Base-by-base conservation (phyloP, 1,284 basidiomycete species). In the Ganoderma resinaceum region DNA sequence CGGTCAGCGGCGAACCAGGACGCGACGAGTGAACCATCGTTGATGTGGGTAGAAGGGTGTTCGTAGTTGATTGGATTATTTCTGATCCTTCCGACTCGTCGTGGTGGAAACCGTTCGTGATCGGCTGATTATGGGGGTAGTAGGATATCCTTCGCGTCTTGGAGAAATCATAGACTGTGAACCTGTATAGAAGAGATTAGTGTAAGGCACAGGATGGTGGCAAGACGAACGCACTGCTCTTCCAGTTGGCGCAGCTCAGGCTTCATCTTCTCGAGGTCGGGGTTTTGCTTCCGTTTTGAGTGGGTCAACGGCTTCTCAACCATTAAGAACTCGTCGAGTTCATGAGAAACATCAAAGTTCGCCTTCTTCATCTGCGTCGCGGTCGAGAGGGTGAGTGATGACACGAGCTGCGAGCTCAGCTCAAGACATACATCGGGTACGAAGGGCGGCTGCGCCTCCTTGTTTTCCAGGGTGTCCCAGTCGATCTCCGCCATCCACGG, bases 251-350 rank as follows among this genome's bases (percentile, higher is more conserved):
- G 87, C 80, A 96, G 87, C 78, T 99, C 97, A 18, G 95, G 93
- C 73, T 92, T 93, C 84, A 99, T 88, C 77, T 92, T 91, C 73
- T 94, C 91, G 8, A 94, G 79, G 78, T 98, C 95, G 29, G 89
- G 85, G 73, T 96, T 94, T 40, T 62, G 69, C 33, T 97, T 98
- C 59, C 97, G 89, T 80, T 96, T 98, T 65, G 93, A 88, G 72
- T 97, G 96, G 72, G 96, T 98, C 58, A 99, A 83, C 31, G 97
- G 97, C 80, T 98, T 99, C 82, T 99, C 97, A 70, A 97, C 97
- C 84, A 99, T 89, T 76, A 99, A 80, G 77, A 98, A 91, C 81
- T 99, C 97, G 78, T 99, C 97, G 8, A 99, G 87, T 82, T 99
- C 97, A 78, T 99, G 96, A 43, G 95, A 92, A 37, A 97, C 95